Percentiles rank a stretch among this genome's conserved stretches.
Conservation (phyloP, 106 monocot species). For the Gastrodia elata region DNA sequence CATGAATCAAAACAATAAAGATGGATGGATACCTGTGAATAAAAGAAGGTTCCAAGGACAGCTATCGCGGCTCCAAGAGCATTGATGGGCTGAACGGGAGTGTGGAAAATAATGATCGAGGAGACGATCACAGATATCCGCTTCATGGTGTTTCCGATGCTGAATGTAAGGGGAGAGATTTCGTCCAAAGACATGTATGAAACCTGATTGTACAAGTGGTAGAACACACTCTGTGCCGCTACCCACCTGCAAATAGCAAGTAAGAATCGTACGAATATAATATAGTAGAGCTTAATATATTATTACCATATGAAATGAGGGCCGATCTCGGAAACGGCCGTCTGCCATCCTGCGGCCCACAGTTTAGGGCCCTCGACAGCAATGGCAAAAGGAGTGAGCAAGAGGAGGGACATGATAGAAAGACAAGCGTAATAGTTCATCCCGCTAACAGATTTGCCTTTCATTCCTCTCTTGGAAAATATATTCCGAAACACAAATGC, state of each 20-base stretch:
- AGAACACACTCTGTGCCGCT: slow-evolving; percentile 79
- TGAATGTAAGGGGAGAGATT: slow-evolving; percentile 85
- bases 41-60: slow-evolving; percentile 78
- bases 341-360: slow-evolving; percentile 83
- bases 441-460: slow-evolving; percentile 75
- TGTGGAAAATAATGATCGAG: slow-evolving; percentile 83
- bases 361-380: slow-evolving; percentile 78
- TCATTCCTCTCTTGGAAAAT: slow-evolving; percentile 90
- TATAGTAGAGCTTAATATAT: not conserved
- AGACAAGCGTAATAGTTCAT: slow-evolving; percentile 95
- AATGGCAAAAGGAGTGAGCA: slow-evolving; percentile 77
- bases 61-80: slow-evolving; percentile 90
- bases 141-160: slow-evolving; percentile 90
- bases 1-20: too few species aligned
- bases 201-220: slow-evolving; percentile 92
- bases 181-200: slow-evolving; percentile 88
- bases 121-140: slow-evolving; percentile 85
- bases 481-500: slow-evolving; percentile 91
- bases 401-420: slow-evolving; percentile 70
- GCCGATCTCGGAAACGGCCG: slow-evolving; percentile 57
- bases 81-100: slow-evolving; percentile 77
- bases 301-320: slow-evolving; percentile 60
- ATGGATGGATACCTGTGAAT: slow-evolving; percentile 56
- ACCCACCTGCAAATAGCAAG: slow-evolving; percentile 70
- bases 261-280: too few species aligned